Percentiles rank a stretch among this genome's conserved stretches.
phyloP scores from a whole-genome alignment of 148 eudicot genomes.

The Rhododendron simsii region DNA sequence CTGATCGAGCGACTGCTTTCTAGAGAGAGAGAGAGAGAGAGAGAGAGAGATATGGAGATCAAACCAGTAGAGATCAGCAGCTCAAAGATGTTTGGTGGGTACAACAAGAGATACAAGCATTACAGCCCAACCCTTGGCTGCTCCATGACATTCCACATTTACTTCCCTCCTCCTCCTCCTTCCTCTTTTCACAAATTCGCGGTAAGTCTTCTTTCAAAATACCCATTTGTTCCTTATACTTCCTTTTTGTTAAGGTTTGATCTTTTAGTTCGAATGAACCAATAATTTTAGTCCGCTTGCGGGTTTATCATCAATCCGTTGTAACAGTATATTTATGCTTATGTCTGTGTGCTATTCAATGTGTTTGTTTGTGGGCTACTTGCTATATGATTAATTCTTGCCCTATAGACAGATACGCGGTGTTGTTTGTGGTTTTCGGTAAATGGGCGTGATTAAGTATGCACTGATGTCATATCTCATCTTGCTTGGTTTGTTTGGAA shows the following conservation, averaged over 20 bases:
- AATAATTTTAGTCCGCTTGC: background rate
- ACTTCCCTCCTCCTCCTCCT: conserved; percentile 65
- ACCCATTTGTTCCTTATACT: background rate
- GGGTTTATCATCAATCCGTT: background rate
- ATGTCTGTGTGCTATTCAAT: background rate
- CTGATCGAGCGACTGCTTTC: background rate
- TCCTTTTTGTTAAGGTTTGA: background rate
- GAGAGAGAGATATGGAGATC: conserved; percentile 41
- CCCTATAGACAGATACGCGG: no score
- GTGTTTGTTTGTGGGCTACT: background rate
- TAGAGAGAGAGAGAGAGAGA: conserved; percentile 12
- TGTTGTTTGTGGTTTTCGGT: background rate
- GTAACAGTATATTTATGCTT: background rate
- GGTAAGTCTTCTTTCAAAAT: conserved; percentile 32
- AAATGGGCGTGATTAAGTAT: no score
- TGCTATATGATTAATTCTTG: background rate
- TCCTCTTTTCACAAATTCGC: conserved; percentile 65
- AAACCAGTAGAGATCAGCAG: conserved; percentile 79
- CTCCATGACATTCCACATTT: conserved; percentile 82
- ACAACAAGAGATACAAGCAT: conserved; percentile 91
- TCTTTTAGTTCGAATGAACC: background rate
- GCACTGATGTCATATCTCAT: no score
- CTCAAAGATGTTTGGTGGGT: conserved; percentile 83
- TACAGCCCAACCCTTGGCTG: conserved; percentile 75
- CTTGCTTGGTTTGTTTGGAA: no score